Conservation (phyloP, 2,329 filamentous ascomycete genomes). For the Trichoderma endophyticum region DNA sequence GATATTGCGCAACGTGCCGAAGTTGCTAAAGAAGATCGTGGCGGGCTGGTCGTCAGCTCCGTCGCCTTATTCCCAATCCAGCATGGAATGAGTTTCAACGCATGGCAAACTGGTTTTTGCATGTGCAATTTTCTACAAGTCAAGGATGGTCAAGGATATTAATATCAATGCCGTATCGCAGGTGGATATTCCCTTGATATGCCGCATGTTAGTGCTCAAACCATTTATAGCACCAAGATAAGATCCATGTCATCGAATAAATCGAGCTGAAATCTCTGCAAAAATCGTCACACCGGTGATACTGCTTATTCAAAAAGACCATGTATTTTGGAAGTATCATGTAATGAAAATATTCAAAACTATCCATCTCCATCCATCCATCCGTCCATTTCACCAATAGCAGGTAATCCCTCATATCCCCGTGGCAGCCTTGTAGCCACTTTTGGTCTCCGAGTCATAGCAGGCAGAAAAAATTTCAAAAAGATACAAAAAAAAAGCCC, state of each 20-base stretch:
- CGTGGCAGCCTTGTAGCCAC: constrained; percentile 5
- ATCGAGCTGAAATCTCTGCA: neutral
- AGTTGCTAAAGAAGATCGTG: neutral
- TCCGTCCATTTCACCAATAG: neutral
- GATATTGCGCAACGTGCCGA: constrained; percentile 6
- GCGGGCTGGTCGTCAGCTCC: neutral
- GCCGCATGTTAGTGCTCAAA: neutral
- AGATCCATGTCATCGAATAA: neutral
- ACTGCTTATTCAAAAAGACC: neutral
- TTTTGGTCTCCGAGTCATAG: constrained; percentile 1
- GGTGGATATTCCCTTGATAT: neutral
- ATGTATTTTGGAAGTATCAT: neutral
- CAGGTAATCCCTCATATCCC: constrained; percentile 15
- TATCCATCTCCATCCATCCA: constrained; percentile 1
- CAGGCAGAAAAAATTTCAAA: neutral
- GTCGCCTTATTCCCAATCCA: neutral
- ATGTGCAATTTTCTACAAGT: neutral
- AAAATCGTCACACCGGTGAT: neutral
- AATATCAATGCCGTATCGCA: neutral
- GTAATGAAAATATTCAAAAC: constrained; percentile 2
- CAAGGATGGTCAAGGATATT: neutral
- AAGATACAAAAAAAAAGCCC: neutral
- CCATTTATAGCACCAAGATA: constrained; percentile 4
- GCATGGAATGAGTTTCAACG: neutral
- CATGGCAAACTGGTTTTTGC: neutral